Conservation (phyloP, 306 rosid species). For the Quercus suber region DNA sequence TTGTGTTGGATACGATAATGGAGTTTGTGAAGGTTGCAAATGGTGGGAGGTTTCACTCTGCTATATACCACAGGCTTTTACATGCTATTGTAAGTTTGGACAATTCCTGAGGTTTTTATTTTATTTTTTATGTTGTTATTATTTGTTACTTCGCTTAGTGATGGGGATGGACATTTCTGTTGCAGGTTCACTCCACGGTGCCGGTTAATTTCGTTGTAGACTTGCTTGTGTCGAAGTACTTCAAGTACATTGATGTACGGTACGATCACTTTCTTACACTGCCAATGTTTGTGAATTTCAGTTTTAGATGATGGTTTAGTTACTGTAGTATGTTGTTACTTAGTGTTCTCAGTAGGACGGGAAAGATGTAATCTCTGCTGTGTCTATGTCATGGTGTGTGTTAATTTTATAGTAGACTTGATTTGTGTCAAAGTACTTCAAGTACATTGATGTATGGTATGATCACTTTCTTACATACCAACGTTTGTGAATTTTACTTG, state of each 20-base stretch:
- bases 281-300: background rate
- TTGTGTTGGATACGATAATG: slow-evolving; percentile 77
- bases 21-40: slow-evolving; percentile 77
- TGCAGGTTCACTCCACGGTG: slow-evolving; percentile 47
- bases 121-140: background rate
- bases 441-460: no score
- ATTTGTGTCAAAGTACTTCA: no score
- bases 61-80: slow-evolving; percentile 64
- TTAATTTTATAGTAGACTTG: no score
- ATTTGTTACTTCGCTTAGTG: background rate
- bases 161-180: background rate
- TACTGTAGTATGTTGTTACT: no score
- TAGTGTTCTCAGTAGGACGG: no score
- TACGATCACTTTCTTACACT: slow-evolving; percentile 30
- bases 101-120: background rate
- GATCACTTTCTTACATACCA: no score
- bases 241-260: slow-evolving; percentile 76
- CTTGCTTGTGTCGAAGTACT: slow-evolving; percentile 69
- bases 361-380: no score
- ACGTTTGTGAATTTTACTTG: no score
- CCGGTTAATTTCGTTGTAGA: slow-evolving; percentile 36
- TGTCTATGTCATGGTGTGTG: no score
- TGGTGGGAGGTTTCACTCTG: slow-evolving; percentile 70
- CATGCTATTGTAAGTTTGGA: slow-evolving; percentile 57
- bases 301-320: background rate